A percentile compares a stretch with the other conserved stretches of the same genome.
Evolutionary conservation across 1,284 basidiomycete species (phyloP).

Genomic region (Trichosporon coremiiforme): DNA sequence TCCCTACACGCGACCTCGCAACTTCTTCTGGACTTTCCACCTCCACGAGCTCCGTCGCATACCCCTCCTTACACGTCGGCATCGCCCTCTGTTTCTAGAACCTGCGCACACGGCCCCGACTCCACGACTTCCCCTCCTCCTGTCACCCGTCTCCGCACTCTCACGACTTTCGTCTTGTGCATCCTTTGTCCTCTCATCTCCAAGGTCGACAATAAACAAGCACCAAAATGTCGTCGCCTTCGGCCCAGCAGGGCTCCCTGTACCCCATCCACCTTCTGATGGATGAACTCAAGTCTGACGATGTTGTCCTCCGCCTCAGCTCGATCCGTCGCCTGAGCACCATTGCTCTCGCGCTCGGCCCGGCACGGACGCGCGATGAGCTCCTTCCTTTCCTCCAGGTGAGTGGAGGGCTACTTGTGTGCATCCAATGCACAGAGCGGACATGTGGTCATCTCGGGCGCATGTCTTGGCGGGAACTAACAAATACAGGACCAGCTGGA

Average conservation of each 20-base stretch:
- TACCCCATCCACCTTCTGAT: conserved; percentile 57
- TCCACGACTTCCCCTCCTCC: background rate
- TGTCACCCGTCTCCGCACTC: background rate
- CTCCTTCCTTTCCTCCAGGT: conserved; percentile 85
- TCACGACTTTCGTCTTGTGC: background rate
- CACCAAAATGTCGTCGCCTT: conserved; percentile 40
- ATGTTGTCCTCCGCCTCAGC: conserved; percentile 89
- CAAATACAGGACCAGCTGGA: conserved; percentile 84
- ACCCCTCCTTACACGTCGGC: background rate
- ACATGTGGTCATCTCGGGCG: background rate
- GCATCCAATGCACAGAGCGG: no score
- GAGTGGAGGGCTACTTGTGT: conserved; percentile 11
- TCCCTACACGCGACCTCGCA: background rate
- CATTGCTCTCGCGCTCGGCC: conserved; percentile 94
- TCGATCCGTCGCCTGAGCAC: conserved; percentile 98
- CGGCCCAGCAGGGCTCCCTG: conserved; percentile 38
- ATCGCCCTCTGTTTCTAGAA: conserved; percentile 1
- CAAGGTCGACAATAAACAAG: background rate
- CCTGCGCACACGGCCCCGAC: conserved; percentile 13
- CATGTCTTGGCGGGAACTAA: background rate
- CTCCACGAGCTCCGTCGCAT: conserved; percentile 3
- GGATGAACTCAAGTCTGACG: conserved; percentile 86
- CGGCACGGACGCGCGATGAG: conserved; percentile 93
- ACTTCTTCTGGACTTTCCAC: background rate
- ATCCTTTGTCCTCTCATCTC: conserved; percentile 9